Percentiles rank a stretch among this genome's conserved stretches.
phyloP scores from a whole-genome alignment of 2,329 filamentous ascomycete genomes.

The Clarireedia paspali region DNA sequence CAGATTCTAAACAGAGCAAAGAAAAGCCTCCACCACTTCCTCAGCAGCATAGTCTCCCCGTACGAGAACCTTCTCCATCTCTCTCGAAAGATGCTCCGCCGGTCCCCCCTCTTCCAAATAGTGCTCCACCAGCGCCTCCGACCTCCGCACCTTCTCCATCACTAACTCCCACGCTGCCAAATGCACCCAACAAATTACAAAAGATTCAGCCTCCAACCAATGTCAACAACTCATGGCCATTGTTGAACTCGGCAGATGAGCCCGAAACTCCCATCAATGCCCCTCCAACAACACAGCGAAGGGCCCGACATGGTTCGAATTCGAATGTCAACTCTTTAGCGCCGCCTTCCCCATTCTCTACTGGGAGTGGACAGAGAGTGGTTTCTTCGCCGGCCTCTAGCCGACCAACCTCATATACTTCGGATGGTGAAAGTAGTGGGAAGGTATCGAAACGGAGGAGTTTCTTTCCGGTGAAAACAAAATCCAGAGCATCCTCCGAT shows the following conservation, averaged over 20 bases:
- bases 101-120: neutral
- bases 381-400: conserved; percentile 7
- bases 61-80: neutral
- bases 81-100: neutral
- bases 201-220: neutral
- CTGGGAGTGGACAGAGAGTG: neutral
- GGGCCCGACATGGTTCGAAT: conserved; percentile 3
- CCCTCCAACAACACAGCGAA: neutral
- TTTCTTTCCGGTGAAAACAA: conserved; percentile 1
- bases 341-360: conserved; percentile 1
- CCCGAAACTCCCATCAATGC: neutral
- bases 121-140: neutral
- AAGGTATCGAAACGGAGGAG: conserved; percentile 4
- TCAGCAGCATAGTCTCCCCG: neutral
- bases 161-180: neutral
- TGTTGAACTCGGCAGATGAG: neutral
- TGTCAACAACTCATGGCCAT: neutral
- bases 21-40: conserved; percentile 2
- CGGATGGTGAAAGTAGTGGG: conserved; percentile 1
- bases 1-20: conserved; percentile 6
- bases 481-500: conserved; percentile 2
- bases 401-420: conserved; percentile 6
- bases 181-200: neutral
- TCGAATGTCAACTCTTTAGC: conserved; percentile 5
- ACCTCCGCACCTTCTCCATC: neutral